Base-by-base conservation (phyloP, 2,329 filamentous ascomycete species). In the Alternaria rosae region DNA sequence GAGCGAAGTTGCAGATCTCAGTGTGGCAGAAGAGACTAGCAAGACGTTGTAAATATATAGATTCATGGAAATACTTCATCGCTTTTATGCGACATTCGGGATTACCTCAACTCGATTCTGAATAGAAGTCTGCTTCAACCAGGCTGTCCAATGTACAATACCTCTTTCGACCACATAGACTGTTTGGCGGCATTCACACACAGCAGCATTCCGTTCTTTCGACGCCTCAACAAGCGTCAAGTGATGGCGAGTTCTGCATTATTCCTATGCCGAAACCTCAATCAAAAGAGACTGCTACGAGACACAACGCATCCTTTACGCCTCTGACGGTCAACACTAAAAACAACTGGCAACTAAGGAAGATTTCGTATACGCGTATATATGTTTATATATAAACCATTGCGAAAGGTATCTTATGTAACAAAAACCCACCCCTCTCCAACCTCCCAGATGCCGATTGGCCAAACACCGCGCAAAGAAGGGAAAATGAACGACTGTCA, bases 1-100 rank as follows among this genome's bases (percentile, higher is more conserved):
- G 42, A 30, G 44, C 11, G 57, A 63, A 38, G 63, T 62, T n/a
- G 63, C 67, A 6, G 58, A 62, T 28, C 32, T 65, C 9, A 66
- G 48, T 42, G 54, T 57, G 1, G 57, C 53, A 2, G 58, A 62
- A 15, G 54, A 62, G 30, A 43, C 47, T 5, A 55, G 47, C 13
- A 58, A 61, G 42, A 38, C 41, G 8, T 21, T 53, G 32, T 61
- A 45, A 45, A 35, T 47, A 7, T 54, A 2, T 20, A 32, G 11
- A 20, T 30, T 5, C 3, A 38, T 38, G 12, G 12, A 6, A 23
- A 38, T 11, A 42, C 9, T 6, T 7, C 15, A 30, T 35, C 5
- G 17, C 47, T 42, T 28, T 11, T n/a, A 32, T 41, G 30, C 7
- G 23, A 59, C 26, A 6, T 23, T 35, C 50, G 28, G 20, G 30